These are phyloP conservation scores for Xerocomus brunneocitrinus DNA, from an alignment of 768 basidiomycete species.

Conservation along the genomic window DNA sequence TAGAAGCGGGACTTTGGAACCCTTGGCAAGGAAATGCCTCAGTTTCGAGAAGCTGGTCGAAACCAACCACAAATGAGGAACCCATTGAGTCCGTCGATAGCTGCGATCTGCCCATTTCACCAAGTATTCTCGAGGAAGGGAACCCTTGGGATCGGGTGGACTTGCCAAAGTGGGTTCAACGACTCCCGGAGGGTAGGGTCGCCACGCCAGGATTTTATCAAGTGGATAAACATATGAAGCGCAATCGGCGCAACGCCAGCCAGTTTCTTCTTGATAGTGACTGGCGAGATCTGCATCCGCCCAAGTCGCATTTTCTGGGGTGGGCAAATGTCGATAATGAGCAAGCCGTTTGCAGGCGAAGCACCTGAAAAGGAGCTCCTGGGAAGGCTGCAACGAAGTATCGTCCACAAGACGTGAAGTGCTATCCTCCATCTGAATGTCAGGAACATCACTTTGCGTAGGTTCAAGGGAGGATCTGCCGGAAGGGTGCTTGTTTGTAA, in stretches of 20 bases:
- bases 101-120: conserved; percentile 84
- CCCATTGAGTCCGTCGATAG: conserved; percentile 81
- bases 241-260: conserved; percentile 79
- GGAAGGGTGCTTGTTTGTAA: conserved; percentile 14
- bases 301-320: conserved; percentile 36
- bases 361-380: conserved; percentile 74
- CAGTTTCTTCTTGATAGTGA: conserved; percentile 51
- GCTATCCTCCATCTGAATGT: conserved; percentile 37
- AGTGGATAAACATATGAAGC: conserved; percentile 61
- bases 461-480: conserved; percentile 5
- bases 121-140: conserved; percentile 85
- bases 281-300: conserved; percentile 45
- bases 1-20: conserved; percentile 65
- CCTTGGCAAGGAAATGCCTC: conserved; percentile 69
- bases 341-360: conserved; percentile 75
- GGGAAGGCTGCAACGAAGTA: conserved; percentile 16
- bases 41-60: conserved; percentile 62
- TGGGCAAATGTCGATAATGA: conserved; percentile 73
- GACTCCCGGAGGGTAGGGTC: conserved; percentile 68
- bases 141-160: conserved; percentile 48
- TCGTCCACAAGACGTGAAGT: conserved; percentile 8
- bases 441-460: conserved; percentile 8
- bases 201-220: conserved; percentile 91
- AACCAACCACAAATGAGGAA: conserved; percentile 87
- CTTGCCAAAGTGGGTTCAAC: conserved; percentile 46